These are phyloP conservation scores for Penicillium robsamsonii DNA, from an alignment of 495 filamentous ascomycete species.

Conservation along the genomic window DNA sequence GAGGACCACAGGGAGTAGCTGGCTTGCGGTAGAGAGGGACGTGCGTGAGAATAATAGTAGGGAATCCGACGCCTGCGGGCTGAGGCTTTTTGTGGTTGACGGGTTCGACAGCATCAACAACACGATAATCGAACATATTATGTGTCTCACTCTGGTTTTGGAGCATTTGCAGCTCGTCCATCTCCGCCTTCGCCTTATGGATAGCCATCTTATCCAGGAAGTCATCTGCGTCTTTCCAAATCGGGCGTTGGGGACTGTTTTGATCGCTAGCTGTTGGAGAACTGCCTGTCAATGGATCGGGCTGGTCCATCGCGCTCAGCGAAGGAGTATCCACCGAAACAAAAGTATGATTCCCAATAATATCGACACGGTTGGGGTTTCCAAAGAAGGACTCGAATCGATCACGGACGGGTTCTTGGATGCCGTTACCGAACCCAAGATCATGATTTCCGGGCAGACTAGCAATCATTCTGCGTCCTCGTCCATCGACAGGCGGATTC, in stretches of 20 bases:
- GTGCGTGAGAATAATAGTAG: slow-evolving; percentile 84
- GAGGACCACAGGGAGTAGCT: slow-evolving; percentile 87
- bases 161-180: slow-evolving; percentile 40
- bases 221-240: slow-evolving; percentile 73
- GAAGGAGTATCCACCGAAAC: slow-evolving; percentile 88
- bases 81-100: slow-evolving; percentile 25
- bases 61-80: slow-evolving; percentile 52
- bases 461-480: slow-evolving; percentile 66
- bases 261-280: slow-evolving; percentile 38
- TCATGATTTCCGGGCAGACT: slow-evolving; percentile 95
- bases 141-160: slow-evolving; percentile 44
- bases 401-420: slow-evolving; percentile 73
- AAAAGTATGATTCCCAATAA: slow-evolving; percentile 94
- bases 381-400: slow-evolving; percentile 90
- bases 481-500: slow-evolving; percentile 29
- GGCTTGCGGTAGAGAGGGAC: slow-evolving; percentile 80
- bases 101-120: slow-evolving; percentile 29
- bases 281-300: slow-evolving; percentile 48
- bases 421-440: slow-evolving; percentile 83
- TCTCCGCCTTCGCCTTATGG: slow-evolving; percentile 42
- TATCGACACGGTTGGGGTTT: slow-evolving; percentile 78
- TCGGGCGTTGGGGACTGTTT: slow-evolving; percentile 47
- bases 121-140: slow-evolving; percentile 46
- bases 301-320: slow-evolving; percentile 67
- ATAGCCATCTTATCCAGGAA: slow-evolving; percentile 66